Conservation (phyloP, 371 early-diverging fungal species). For the Dichotomocladium elegans region DNA sequence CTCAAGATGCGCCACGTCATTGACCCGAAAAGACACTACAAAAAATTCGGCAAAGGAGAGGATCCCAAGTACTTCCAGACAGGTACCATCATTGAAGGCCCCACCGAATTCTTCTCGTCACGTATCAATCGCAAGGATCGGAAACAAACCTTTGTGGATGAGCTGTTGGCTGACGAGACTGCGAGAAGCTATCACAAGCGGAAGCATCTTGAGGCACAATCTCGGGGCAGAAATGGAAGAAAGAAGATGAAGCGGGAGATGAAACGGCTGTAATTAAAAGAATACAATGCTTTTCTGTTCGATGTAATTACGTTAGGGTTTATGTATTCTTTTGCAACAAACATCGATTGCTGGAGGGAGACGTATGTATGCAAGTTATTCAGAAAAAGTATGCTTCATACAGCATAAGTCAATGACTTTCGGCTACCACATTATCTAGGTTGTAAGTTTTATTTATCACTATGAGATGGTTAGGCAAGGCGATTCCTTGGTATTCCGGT, state of each 20-base stretch:
- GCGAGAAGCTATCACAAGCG: conserved; percentile 80
- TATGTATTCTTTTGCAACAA: background rate
- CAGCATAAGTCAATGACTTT: no score
- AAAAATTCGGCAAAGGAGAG: conserved; percentile 64
- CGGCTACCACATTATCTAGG: no score
- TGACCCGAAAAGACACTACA: conserved; percentile 92
- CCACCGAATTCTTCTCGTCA: conserved; percentile 84
- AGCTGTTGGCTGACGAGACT: conserved; percentile 76
- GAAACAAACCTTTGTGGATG: conserved; percentile 79
- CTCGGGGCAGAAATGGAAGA: conserved; percentile 60
- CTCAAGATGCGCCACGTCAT: conserved; percentile 84
- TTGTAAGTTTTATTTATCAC: no score
- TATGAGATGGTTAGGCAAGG: no score
- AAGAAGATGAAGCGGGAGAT: conserved; percentile 52
- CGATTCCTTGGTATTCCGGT: no score
- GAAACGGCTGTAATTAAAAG: conserved; percentile 6
- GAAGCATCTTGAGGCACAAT: conserved; percentile 77
- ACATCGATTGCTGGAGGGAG: no score
- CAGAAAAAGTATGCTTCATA: no score
- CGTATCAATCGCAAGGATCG: conserved; percentile 86
- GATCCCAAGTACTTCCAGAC: conserved; percentile 91
- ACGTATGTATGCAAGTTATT: no score
- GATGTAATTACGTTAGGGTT: conserved; percentile 5
- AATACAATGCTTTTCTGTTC: background rate
- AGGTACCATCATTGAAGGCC: conserved; percentile 87